phyloP scores from a whole-genome alignment of 345 rosid genomes.

The Isatis tinctoria region DNA sequence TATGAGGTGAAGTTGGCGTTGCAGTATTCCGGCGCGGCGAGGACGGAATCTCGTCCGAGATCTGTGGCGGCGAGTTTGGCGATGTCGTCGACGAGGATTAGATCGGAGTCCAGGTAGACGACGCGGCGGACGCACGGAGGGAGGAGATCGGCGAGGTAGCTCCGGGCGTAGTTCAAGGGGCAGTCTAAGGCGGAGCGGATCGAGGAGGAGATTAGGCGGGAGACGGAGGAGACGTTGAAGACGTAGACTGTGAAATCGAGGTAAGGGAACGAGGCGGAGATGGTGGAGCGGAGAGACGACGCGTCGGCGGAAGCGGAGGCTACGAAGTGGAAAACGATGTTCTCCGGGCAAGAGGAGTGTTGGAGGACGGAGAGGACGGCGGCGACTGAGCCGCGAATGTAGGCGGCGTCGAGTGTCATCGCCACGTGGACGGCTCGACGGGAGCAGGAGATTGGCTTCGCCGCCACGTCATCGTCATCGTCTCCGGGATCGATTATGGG shows the following conservation, averaged over 20 bases:
- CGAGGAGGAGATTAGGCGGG: conserved; percentile 77
- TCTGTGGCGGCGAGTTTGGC: conserved; percentile 64
- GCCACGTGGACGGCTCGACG: conserved; percentile 81
- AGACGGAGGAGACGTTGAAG: conserved; percentile 58
- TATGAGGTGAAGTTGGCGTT: conserved; percentile 87
- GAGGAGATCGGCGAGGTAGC: conserved; percentile 72
- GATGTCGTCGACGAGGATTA: conserved; percentile 86
- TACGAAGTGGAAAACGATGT: conserved; percentile 77
- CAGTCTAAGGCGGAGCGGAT: conserved; percentile 90
- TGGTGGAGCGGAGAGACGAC: conserved; percentile 48
- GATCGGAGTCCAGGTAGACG: conserved; percentile 88
- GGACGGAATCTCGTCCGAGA: conserved; percentile 48
- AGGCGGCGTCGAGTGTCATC: conserved; percentile 80
- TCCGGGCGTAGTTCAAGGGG: conserved; percentile 85
- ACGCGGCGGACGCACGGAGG: conserved; percentile 73
- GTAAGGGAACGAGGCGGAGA: conserved; percentile 82
- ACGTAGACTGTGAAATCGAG: conserved; percentile 61
- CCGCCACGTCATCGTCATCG: conserved; percentile 14
- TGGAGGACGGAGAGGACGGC: conserved; percentile 84
- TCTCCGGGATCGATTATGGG: conserved; percentile 34
- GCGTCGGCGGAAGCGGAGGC: conserved; percentile 61
- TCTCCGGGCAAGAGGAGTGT: conserved; percentile 90
- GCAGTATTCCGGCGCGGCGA: conserved; percentile 95
- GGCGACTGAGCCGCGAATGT: conserved; percentile 94
- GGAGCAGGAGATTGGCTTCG: conserved; percentile 46